Evolutionary conservation across 805 yeast genomes (phyloP), one percentile per base, ranked within the genome.

Genomic region (Pichia cephalocereana): DNA sequence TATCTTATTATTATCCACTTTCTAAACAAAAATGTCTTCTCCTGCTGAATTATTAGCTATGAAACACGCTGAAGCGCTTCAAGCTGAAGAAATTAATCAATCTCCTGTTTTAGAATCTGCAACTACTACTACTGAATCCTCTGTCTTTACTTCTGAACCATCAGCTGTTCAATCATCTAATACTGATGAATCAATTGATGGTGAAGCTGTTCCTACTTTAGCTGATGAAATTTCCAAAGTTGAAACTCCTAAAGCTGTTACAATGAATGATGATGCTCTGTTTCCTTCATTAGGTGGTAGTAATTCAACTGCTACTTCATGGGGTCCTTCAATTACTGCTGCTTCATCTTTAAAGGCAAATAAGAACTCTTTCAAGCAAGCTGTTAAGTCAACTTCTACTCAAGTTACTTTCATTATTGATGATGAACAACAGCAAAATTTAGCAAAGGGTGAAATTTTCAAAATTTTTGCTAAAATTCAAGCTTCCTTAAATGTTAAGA

Each of bases 331-430:
- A 30, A 55, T 46, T 30, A 55, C 49, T 26, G 17, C 52, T 11
- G 7, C 50, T 3, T 54, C 60, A 28, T 50, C 59, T 18, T 43
- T 62, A 18, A 48, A 60, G 32, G 56, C 61, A 41, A 45, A 61
- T 43, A 38, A 62, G 32, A 51, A 57, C 17, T 48, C 61, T 37
- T 59, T 64, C 47, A 58, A 54, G 43, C 71, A 70, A 30, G 71
- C 77, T 31, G 72, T 75, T 57, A 72, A 77, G 54, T 74, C 87
- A 11, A 70, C 79, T 23, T 75, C 76, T 46, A 72, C 86, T 49
- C 91, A 88, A 63, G 89, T 86, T 58, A 85, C 89, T 8, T 86
- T 90, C 61, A 76, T 86, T 44, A 75, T 90, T 58, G 82, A 78
- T 57, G 75, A 77, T 48, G 81, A 79, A 46, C 82, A 83, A 53